Conservation (phyloP, 192 early-diverging fungal genomes). For the Coemansia sp. region DNA sequence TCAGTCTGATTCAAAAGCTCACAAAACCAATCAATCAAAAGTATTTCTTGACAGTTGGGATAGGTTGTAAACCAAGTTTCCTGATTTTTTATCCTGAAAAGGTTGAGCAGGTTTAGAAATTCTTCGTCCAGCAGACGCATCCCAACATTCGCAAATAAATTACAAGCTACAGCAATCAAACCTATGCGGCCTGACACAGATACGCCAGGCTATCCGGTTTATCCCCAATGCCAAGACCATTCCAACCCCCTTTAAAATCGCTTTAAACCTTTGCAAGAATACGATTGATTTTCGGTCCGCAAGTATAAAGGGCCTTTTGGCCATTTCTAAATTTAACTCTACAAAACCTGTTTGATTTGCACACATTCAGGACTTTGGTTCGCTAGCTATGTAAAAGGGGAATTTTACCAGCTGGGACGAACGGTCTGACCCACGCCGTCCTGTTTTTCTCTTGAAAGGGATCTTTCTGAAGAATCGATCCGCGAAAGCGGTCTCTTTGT, state of each 20-base stretch:
- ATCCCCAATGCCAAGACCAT: neutral
- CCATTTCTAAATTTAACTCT: neutral
- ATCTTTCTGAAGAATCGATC: neutral
- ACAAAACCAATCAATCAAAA: no score
- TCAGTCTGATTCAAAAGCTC: neutral
- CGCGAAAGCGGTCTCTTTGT: neutral
- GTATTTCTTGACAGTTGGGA: no score
- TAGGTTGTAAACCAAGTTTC: neutral
- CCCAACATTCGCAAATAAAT: neutral
- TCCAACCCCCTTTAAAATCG: no score
- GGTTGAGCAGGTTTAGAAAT: neutral
- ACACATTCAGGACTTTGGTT: neutral
- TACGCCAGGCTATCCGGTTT: neutral
- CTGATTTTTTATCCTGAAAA: neutral
- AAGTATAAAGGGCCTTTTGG: neutral
- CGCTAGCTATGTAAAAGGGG: neutral
- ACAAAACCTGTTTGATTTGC: neutral
- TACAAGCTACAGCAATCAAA: neutral
- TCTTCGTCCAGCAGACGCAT: neutral
- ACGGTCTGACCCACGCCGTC: neutral
- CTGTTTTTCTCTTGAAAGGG: neutral
- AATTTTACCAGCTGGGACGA: neutral
- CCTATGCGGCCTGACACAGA: neutral
- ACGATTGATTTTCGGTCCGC: neutral
- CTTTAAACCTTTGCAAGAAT: neutral